Evolutionary conservation across 2,329 filamentous ascomycete genomes (phyloP), one percentile per base, ranked within the genome.

Genomic region (Hymenoscyphus salicellus): DNA sequence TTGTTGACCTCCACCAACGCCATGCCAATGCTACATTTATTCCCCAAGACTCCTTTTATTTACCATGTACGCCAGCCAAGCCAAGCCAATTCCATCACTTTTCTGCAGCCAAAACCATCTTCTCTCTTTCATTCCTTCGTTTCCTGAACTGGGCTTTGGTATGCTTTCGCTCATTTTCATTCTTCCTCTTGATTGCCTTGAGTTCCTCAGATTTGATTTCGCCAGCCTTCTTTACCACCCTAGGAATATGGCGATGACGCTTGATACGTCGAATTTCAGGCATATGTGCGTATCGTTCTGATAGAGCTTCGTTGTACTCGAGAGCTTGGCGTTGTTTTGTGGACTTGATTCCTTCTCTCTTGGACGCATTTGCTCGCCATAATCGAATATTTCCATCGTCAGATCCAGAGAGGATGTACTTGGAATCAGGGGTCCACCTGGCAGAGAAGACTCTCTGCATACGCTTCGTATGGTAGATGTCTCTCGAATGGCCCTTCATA

Each of bases 401-500:
- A 16, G 90, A 95, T 55, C 94, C 95, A 5, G 90, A 93, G 57
- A 99, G 84, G 26, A 99, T 80, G 76, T 96, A 99, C 72, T 91
- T 91, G 70, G 90, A 89, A 77, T 99, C 95, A 5, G 93, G 91
- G 0, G 93, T 95, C 84, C 91, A 98, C 67, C 86, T 86, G 58
- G 88, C 88, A 10, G 89, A 89, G 80, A 96, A 96, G 63, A 97
- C 93, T 71, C 94, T 86, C 81, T 98, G 94, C 94, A 97, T 97
- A 68, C 95, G 88, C 79, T 97, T 96, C 20, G 95, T 98, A 81
- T 98, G 93, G 79, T 98, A 99, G 58, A 97, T 88, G 75, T 99
- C 95, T 71, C 93, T 85, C 16, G 91, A 93, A 78, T 95, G 92
- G 28, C 94, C 94, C 67, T 89, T 82, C 69, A 89, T 86, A 63